These are phyloP conservation scores for Sideroxylon spinosum DNA, from an alignment of 179 eudicot species.

Conservation along the genomic window DNA sequence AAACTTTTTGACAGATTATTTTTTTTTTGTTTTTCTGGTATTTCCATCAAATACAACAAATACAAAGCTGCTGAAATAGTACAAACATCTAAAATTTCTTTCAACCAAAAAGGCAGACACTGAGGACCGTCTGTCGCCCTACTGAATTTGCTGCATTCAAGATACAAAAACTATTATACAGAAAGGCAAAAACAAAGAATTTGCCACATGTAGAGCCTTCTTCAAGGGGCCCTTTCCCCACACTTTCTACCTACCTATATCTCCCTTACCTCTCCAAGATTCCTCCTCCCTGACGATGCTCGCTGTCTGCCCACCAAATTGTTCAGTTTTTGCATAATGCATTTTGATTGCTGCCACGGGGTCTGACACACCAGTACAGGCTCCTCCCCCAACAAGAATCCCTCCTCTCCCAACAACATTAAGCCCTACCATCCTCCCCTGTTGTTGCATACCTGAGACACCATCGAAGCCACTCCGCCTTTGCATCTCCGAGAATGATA, in stretches of 20 bases:
- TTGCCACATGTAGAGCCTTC: slow-evolving; percentile 18
- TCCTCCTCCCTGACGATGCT: background rate
- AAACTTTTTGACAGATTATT: background rate
- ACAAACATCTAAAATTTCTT: slow-evolving; percentile 25
- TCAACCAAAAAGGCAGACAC: slow-evolving; percentile 18
- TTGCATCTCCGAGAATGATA: slow-evolving; percentile 33
- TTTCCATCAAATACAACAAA: slow-evolving; percentile 33
- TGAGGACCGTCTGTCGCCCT: slow-evolving; percentile 10
- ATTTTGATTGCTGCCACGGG: slow-evolving; percentile 76
- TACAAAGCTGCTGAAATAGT: slow-evolving; percentile 28
- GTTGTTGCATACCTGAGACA: slow-evolving; percentile 32
- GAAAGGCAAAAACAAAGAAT: slow-evolving; percentile 18
- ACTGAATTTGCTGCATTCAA: slow-evolving; percentile 16
- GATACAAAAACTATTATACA: slow-evolving; percentile 29
- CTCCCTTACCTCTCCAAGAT: slow-evolving; percentile 54
- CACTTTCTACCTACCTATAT: slow-evolving; percentile 55
- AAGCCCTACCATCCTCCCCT: slow-evolving; percentile 34
- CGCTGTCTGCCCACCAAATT: slow-evolving; percentile 27
- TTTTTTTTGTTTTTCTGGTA: background rate
- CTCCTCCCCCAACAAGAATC: slow-evolving; percentile 33
- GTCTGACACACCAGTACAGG: slow-evolving; percentile 47
- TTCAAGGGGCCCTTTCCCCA: background rate
- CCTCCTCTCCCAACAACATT: slow-evolving; percentile 46
- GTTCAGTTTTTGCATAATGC: slow-evolving; percentile 49
- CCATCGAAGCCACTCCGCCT: slow-evolving; percentile 42